Evolutionary conservation across 192 early-diverging fungal species (phyloP), one percentile per base, ranked within the genome.

Genomic region (Diversispora epigaea): DNA sequence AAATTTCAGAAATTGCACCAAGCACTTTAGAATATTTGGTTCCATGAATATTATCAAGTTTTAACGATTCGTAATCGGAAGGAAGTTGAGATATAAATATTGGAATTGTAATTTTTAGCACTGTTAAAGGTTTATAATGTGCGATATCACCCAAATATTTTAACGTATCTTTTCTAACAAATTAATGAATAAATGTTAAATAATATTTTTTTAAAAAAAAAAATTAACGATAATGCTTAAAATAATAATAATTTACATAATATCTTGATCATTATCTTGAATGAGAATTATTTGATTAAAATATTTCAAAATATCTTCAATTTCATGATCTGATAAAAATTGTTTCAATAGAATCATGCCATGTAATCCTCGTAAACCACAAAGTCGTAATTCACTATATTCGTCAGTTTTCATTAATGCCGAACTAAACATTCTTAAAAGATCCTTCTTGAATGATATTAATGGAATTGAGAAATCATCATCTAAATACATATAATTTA

Each of bases 281-380:
- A 32, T 32, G 25, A 87, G 69, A 10, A 89, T 56, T 8, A 86
- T 84, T 39, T 78, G 76, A 40, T 86, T 84, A 65, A 86, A 81
- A 22, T 83, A 84, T 62, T 86, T 86, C 0, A 89, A 78, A 14
- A 79, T 81, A 60, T 85, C 68, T 3, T 80, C 85, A 17, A 87
- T 80, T 77, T 93, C 92, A 61, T 90, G 86, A 7, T 83, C 78
- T 19, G 76, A 74, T 19, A 93, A 76, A 61, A 87, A 91, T 11
- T 80, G 76, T 7, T 79, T 83, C 44, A 89, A 79, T 22, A 92
- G 73, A 47, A 84, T 83, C 81, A 93, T 84, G 7, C 86, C 81
- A 47, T 88, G 81, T 39, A 96, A 83, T 10, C 93, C 95, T 65
- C 87, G 87, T 6, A 95, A 74, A 3, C 91, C 91, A 32, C 86